phyloP scores from a whole-genome alignment of 2,329 filamentous ascomycete genomes.

The Trichoderma brevicompactum region DNA sequence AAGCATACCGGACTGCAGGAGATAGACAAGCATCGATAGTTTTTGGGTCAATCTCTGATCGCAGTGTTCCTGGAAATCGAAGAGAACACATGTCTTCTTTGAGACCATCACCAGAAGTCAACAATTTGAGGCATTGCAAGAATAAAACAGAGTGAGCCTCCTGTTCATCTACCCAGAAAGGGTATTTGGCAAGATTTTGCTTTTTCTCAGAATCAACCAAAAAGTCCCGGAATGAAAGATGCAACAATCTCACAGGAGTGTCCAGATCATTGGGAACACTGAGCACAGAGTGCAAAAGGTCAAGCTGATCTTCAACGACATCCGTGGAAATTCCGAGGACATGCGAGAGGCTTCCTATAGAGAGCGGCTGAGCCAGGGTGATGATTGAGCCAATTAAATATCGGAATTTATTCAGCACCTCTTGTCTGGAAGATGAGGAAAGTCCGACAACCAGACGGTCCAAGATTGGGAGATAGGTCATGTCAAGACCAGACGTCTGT shows the following conservation, averaged over 20 bases:
- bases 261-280: slow-evolving; percentile 36
- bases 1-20: slow-evolving; percentile 46
- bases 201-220: slow-evolving; percentile 36
- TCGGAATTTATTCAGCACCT: slow-evolving; percentile 36
- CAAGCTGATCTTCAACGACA: slow-evolving; percentile 34
- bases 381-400: slow-evolving; percentile 41
- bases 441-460: slow-evolving; percentile 21
- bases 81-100: slow-evolving; percentile 33
- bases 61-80: not conserved
- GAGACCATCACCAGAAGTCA: slow-evolving; percentile 38
- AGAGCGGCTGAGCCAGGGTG: slow-evolving; percentile 40
- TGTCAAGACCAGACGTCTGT: slow-evolving; percentile 29
- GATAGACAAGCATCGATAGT: slow-evolving; percentile 33
- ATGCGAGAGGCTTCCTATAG: slow-evolving; percentile 34
- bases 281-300: slow-evolving; percentile 44
- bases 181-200: slow-evolving; percentile 16
- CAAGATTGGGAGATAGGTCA: slow-evolving; percentile 33
- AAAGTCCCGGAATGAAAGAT: slow-evolving; percentile 47
- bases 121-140: slow-evolving; percentile 35
- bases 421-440: not conserved
- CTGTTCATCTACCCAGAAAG: slow-evolving; percentile 31
- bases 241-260: slow-evolving; percentile 40
- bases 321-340: slow-evolving; percentile 35
- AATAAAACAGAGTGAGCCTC: slow-evolving; percentile 13
- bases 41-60: slow-evolving; percentile 13